Evolutionary conservation across 345 rosid species (phyloP).

Genomic region (Durio zibethinus): DNA sequence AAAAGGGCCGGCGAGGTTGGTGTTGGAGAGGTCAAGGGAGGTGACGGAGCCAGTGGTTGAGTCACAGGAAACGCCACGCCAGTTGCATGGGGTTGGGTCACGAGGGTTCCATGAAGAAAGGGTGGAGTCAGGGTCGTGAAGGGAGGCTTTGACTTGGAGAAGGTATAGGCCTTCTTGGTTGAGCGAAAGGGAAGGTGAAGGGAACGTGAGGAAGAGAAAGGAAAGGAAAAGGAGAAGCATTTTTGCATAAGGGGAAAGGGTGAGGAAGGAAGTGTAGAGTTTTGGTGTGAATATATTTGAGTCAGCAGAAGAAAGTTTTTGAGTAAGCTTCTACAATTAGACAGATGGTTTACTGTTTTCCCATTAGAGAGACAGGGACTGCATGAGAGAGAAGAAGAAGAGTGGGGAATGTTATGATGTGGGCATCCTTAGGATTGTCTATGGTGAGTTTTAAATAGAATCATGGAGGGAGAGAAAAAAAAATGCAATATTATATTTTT

Average conservation of each 20-base stretch:
- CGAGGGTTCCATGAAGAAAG: slow-evolving; percentile 61
- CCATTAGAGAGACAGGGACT: not conserved
- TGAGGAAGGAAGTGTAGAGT: not conserved
- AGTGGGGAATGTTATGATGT: not conserved
- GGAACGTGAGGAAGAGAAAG: slow-evolving; percentile 13
- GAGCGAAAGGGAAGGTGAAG: slow-evolving; percentile 27
- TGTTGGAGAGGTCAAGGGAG: slow-evolving; percentile 58
- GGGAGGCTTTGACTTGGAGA: slow-evolving; percentile 38
- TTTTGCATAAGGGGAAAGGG: not conserved
- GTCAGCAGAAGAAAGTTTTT: slow-evolving; percentile 1
- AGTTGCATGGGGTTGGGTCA: slow-evolving; percentile 50
- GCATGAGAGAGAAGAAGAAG: not conserved
- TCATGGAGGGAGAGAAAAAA: not conserved
- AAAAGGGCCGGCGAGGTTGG: slow-evolving; percentile 67
- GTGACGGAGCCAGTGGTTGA: slow-evolving; percentile 41
- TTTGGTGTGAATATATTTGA: slow-evolving; percentile 9
- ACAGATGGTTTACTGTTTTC: not conserved
- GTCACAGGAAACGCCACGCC: slow-evolving; percentile 59
- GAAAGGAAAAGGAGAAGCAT: slow-evolving; percentile 31
- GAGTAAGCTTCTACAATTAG: not conserved
- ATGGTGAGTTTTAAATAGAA: slow-evolving; percentile 1
- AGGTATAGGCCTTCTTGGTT: slow-evolving; percentile 72
- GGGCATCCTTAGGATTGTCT: not conserved
- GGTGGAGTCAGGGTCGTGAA: slow-evolving; percentile 53
- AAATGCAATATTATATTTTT: too few relatives aligned